Base-by-base conservation (phyloP, 371 early-diverging fungal species). In the Mortierella sp. region DNA sequence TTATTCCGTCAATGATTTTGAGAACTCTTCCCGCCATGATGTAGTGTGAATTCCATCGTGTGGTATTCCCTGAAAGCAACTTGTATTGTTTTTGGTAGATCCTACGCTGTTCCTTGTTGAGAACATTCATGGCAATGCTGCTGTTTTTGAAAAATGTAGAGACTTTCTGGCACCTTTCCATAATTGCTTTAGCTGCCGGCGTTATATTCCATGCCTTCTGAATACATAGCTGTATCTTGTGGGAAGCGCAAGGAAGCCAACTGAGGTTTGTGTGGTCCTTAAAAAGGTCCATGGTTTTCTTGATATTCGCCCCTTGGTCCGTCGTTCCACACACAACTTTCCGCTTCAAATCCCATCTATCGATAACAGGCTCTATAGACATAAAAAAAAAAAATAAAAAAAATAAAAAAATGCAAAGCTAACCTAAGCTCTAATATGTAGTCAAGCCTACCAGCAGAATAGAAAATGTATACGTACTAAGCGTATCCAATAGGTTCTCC, bases 221-320 rank as follows among this genome's bases (percentile, higher is more conserved):
- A 42, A 66, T 54, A 42, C 60, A 66, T 2, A 54, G 55, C 17
- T 66, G 67, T 24, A 54, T 47, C 43, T 66, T 66, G 55, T 55
- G 60, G 31, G 55, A 44, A 0, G 60, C 23, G 30, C 66, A 59
- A 11, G 54, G 42, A 6, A 66, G 41, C 66, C 55, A 58, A 6
- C 7, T 12, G 24, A 41, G 31, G 21, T 24, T 17, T 24, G 14
- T 21, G 19, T 44, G 28, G 8, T 28, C 32, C 14, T 6, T 9
- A 30, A 57, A 46, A 26, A 44, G 34, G 8, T 8, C 2, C 51
- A 57, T 52, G 7, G 47, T 15, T 51, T 39, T 56, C 17, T 65
- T 65, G 4, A 65, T 65, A 47, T 66, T 65, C n/a, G 65, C 28
- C 51, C 58, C 58, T 57, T 65, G 65, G 51, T 65, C 48, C 14